Percentiles rank a stretch among this genome's conserved stretches.
phyloP scores from a whole-genome alignment of 495 filamentous ascomycete genomes.

The Annulohypoxylon nitens region DNA sequence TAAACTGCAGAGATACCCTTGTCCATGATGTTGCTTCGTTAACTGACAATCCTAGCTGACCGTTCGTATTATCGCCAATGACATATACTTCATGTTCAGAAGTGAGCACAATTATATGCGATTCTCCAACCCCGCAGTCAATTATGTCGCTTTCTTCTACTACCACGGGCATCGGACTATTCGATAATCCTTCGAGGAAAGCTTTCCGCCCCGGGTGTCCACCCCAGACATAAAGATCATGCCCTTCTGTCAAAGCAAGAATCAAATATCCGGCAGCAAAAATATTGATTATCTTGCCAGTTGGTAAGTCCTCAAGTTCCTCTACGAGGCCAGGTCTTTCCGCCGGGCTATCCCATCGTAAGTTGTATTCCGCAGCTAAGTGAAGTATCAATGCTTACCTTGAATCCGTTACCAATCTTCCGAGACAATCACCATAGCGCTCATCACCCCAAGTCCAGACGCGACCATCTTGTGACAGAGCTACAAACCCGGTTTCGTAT shows the following conservation, averaged over 20 bases:
- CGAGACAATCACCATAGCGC: conserved; percentile 64
- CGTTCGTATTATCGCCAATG: conserved; percentile 67
- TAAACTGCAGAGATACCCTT: conserved; percentile 51
- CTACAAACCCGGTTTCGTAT: conserved; percentile 65
- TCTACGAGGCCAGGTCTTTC: conserved; percentile 58
- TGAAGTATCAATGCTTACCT: conserved; percentile 44
- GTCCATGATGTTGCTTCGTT: conserved; percentile 49
- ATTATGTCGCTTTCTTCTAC: conserved; percentile 59
- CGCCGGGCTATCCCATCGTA: conserved; percentile 54
- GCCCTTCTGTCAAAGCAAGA: conserved; percentile 68
- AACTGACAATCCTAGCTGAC: conserved; percentile 67
- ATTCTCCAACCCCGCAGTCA: conserved; percentile 70
- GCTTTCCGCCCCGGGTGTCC: conserved; percentile 45
- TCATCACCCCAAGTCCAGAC: conserved; percentile 74
- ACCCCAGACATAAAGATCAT: conserved; percentile 77
- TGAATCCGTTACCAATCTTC: conserved; percentile 54
- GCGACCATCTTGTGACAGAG: conserved; percentile 60
- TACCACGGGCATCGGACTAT: conserved; percentile 52
- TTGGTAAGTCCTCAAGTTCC: conserved; percentile 64
- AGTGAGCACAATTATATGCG: conserved; percentile 69
- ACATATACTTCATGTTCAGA: conserved; percentile 65
- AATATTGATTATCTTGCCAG: conserved; percentile 66
- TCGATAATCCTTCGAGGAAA: conserved; percentile 44
- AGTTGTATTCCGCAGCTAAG: conserved; percentile 6
- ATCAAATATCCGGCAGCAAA: conserved; percentile 67